Evolutionary conservation across 2,329 filamentous ascomycete species (phyloP), one percentile per base, ranked within the genome.

Genomic region (Fusarium abutilonis): DNA sequence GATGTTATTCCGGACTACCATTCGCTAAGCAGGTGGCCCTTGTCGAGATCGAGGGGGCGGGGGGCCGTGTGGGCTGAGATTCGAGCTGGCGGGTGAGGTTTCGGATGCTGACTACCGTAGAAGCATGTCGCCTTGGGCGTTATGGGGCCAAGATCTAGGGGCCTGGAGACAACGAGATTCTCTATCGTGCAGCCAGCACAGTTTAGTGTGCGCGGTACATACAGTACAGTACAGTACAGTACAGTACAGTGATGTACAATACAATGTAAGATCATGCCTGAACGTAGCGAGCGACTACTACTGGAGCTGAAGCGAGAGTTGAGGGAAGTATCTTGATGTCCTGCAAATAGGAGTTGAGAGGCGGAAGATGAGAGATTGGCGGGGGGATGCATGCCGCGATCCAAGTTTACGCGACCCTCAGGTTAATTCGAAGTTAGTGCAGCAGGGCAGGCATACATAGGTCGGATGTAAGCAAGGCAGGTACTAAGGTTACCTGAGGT

Each of bases 31-130:
- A 41, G 56, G 46, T 56, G 31, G 57, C 50, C 60, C 66, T 66
- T 61, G 64, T 70, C 61, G 59, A 67, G 64, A 65, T 67, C 64
- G 64, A 56, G 49, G 57, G 53, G 61, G 51, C 48, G 57, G 60
- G 60, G 55, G 56, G 39, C 59, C 47, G 60, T 69, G 60, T 70
- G 68, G 68, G 63, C 68, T 70, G 66, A 70, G 68, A 70, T 68
- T 70, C 60, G 60, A 70, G 68, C 43, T 70, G 63, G 41, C 56
- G 41, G 64, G 48, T 43, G 61, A 67, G 63, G 67, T 65, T 56
- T 67, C 53, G 61, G 55, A 51, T 57, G 44, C 36, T 67, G 65
- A 56, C 62, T 63, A 60, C 62, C 59, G 63, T 52, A 32, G 55
- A 66, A 66, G 48, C 34, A 32, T 34, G 43, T 41, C 35, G 15